Percentiles rank a stretch among this genome's conserved stretches.
Evolutionary conservation across 257 asterid genomes (phyloP).

Genomic region (Nicotiana knightiana): DNA sequence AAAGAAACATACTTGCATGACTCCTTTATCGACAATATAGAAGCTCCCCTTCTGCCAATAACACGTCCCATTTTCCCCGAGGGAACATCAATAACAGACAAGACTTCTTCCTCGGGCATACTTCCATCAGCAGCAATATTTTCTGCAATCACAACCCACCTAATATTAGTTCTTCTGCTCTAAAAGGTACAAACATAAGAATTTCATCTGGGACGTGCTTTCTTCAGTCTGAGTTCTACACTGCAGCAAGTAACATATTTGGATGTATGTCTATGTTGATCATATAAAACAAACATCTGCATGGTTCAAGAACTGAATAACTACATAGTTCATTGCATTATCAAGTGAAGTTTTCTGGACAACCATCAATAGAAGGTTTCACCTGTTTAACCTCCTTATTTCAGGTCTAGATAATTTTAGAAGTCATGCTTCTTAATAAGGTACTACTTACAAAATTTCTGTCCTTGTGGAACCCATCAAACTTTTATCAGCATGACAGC

Average conservation of each 20-base stretch:
- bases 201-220: not conserved
- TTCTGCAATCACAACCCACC: conserved; percentile 44
- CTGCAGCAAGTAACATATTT: not conserved
- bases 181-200: not conserved
- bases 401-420: not conserved
- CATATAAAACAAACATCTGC: not conserved
- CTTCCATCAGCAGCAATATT: conserved; percentile 36
- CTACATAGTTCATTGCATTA: not conserved
- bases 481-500: conserved; percentile 1
- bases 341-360: not conserved
- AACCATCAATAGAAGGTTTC: not conserved
- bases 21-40: conserved; percentile 70
- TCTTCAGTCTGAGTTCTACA: conserved; percentile 4
- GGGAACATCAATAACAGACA: conserved; percentile 84
- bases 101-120: conserved; percentile 71
- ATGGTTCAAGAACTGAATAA: not conserved
- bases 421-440: not conserved
- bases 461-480: not conserved
- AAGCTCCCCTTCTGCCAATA: conserved; percentile 80
- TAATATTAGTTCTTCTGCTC: not conserved
- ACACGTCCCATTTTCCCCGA: conserved; percentile 85
- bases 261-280: not conserved
- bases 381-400: not conserved
- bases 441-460: not conserved
- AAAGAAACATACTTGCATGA: conserved; percentile 70